Percentiles rank a stretch among this genome's conserved stretches.
These are phyloP conservation scores for Pontederia paniculata DNA, from an alignment of 176 grass and related monocot genomes.

Conservation along the genomic window DNA sequence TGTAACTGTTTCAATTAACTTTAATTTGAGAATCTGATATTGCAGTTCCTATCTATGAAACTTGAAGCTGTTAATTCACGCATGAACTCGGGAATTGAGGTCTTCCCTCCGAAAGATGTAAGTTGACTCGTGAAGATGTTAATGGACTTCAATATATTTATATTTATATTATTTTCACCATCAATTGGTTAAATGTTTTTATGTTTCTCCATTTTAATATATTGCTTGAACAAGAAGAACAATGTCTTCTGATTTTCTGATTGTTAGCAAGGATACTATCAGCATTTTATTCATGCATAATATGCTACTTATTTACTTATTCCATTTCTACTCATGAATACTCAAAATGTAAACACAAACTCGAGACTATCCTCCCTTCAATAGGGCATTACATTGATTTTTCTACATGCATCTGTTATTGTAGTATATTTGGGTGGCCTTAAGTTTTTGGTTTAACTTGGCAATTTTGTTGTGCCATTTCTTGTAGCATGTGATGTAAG, in stretches of 20 bases:
- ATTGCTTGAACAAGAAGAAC: background rate
- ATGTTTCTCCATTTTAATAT: background rate
- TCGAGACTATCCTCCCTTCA: too few species aligned
- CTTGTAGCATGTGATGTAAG: too few species aligned
- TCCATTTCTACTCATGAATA: too few species aligned
- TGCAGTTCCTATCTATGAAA: slow-evolving; percentile 21
- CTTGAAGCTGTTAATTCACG: slow-evolving; percentile 19
- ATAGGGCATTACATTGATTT: too few species aligned
- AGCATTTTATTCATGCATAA: too few species aligned
- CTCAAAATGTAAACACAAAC: too few species aligned
- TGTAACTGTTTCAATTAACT: background rate
- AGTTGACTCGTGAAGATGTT: background rate
- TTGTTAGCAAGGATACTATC: too few species aligned
- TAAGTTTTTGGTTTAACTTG: too few species aligned
- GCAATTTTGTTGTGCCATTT: too few species aligned
- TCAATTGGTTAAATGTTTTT: background rate
- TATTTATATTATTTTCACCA: background rate
- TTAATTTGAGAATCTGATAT: background rate
- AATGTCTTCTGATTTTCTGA: background rate
- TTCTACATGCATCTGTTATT: too few species aligned
- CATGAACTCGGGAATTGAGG: slow-evolving; percentile 4
- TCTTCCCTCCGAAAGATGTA: slow-evolving; percentile 12
- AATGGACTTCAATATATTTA: background rate
- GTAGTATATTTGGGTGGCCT: too few species aligned
- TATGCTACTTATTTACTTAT: too few species aligned